Conservation (phyloP, 768 basidiomycete species). For the Exsudoporus frostii region DNA sequence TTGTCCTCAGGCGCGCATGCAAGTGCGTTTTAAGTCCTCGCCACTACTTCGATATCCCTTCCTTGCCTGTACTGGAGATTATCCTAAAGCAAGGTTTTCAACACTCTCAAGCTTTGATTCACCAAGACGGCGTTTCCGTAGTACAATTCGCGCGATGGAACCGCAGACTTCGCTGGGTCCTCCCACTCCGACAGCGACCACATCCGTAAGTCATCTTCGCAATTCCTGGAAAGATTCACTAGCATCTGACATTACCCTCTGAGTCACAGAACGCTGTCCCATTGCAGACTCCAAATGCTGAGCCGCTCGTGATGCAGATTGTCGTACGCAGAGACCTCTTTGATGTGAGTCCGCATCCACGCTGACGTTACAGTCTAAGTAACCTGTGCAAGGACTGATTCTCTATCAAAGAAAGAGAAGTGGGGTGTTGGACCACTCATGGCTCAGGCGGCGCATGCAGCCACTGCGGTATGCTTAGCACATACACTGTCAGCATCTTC, state of each 20-base stretch:
- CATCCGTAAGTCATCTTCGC: not conserved
- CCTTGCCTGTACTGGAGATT: not conserved
- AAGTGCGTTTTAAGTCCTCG: slow-evolving; percentile 5
- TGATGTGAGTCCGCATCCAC: slow-evolving; percentile 30
- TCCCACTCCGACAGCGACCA: not conserved
- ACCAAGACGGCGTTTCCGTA: not conserved
- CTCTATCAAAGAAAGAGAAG: slow-evolving; percentile 32
- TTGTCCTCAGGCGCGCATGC: slow-evolving; percentile 4
- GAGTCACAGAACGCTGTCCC: not conserved
- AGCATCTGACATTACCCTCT: not conserved
- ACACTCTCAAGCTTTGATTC: not conserved
- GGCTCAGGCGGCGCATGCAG: slow-evolving; percentile 44
- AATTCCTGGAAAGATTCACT: not conserved
- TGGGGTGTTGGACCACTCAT: slow-evolving; percentile 46
- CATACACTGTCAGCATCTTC: not conserved
- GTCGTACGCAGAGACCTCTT: slow-evolving; percentile 42
- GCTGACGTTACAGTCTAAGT: not conserved
- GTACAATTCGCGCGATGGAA: slow-evolving; percentile 3
- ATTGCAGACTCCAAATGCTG: not conserved
- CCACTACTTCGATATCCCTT: not conserved
- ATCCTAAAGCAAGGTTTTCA: not conserved
- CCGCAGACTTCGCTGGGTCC: not conserved
- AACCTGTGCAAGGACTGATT: not conserved
- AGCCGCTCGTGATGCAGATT: slow-evolving; percentile 42
- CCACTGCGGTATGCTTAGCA: slow-evolving; percentile 33